These are phyloP conservation scores for Neodidymelliopsis sp. DNA, from an alignment of 2,329 filamentous ascomycete genomes.

Conservation along the genomic window DNA sequence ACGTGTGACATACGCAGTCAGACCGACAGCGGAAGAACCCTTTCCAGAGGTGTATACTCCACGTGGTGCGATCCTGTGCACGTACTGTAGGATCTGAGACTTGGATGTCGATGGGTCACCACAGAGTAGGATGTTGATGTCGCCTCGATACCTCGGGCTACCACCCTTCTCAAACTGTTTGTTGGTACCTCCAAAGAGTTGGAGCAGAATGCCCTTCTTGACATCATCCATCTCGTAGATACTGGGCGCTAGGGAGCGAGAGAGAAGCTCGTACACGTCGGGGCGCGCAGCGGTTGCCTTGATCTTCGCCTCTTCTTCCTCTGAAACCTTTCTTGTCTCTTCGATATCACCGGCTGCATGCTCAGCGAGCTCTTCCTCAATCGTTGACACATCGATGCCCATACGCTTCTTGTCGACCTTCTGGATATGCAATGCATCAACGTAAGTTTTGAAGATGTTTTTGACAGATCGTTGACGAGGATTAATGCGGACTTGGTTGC, in stretches of 20 bases:
- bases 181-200: slow-evolving; percentile 97
- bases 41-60: slow-evolving; percentile 81
- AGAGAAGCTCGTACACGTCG: slow-evolving; percentile 92
- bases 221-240: slow-evolving; percentile 99
- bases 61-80: slow-evolving; percentile 96
- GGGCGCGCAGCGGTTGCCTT: slow-evolving; percentile 77
- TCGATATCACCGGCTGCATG: slow-evolving; percentile 75
- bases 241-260: slow-evolving; percentile 89
- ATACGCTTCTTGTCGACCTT: slow-evolving; percentile 96
- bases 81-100: slow-evolving; percentile 91
- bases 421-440: slow-evolving; percentile 93
- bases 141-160: slow-evolving; percentile 92
- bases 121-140: slow-evolving; percentile 96
- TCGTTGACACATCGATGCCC: slow-evolving; percentile 87
- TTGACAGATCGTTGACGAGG: slow-evolving; percentile 92
- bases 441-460: slow-evolving; percentile 96
- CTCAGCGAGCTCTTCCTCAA: slow-evolving; percentile 82
- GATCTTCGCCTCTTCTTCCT: slow-evolving; percentile 91
- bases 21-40: slow-evolving; percentile 76
- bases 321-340: slow-evolving; percentile 80
- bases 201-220: slow-evolving; percentile 96
- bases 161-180: slow-evolving; percentile 97
- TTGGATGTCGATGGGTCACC: slow-evolving; percentile 97
- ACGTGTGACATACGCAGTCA: slow-evolving; percentile 79
- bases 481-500: slow-evolving; percentile 91